Base-by-base conservation (phyloP, 805 yeast genomes). In the Candida sanyiensis region DNA sequence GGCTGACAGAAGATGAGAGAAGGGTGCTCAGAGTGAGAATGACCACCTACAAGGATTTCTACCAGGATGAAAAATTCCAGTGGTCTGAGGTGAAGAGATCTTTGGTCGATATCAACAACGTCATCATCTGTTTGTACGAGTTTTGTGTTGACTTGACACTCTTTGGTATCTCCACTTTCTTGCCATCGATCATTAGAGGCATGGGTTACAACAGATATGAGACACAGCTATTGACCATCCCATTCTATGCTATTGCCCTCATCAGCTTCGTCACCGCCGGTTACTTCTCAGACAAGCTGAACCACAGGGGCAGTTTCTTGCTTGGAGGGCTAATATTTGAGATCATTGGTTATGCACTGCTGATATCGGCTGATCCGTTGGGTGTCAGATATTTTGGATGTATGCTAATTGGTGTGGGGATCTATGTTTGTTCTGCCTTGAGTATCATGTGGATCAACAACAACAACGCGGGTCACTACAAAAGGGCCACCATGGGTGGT, bases 211-310 rank as follows among this genome's bases (percentile, higher is more conserved):
- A 66, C 31, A 55, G 59, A 20, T 58, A 64, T 22, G 53, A 49
- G 15, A 64, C 73, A 0, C 74, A 70, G 49, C 58, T 69, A 10
- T 43, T 70, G 56, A 62, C 73, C 0, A 67, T 68, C 16, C 75
- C 75, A 7, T 57, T 66, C 21, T 69, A 69, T 46, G 54, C 58
- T 10, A 53, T 57, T 17, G 67, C 68, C 2, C 52, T 63, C 5
- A 40, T 59, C 4, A 48, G 56, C 22, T 56, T 62, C 23, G 47
- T 64, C 10, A 31, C 46, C 7, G 61, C 56, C 22, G 63, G 62
- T 2, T 60, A 41, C 47, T 57, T 27, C 46, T 61, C 52, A 25
- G 66, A 50, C 53, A 60, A 40, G 46, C 51, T 37, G 38, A 56
- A 28, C 42, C 63, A 41, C 42, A 61, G 58, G 59, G 67, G 44